Conservation (phyloP, 2,329 filamentous ascomycete species). For the Harringtonia lauricola region DNA sequence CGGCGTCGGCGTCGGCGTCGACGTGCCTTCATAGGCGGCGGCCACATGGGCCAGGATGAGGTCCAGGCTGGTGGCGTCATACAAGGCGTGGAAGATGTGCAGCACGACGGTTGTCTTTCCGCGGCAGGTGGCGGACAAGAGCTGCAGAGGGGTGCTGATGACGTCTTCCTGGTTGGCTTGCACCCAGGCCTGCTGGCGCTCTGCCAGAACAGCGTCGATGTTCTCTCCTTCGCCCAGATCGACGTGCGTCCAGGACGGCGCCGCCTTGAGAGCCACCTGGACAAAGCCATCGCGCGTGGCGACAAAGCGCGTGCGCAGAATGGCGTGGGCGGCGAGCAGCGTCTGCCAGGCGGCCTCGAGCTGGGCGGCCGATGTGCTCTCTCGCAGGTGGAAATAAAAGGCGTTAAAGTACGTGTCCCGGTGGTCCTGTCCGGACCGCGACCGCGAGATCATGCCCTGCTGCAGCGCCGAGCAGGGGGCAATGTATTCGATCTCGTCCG, state of each 20-base stretch:
- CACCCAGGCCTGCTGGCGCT: slow-evolving; percentile 40
- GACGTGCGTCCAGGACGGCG: slow-evolving; percentile 32
- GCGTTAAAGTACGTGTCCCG: slow-evolving; percentile 61
- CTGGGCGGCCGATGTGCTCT: slow-evolving; percentile 27
- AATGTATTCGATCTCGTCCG: slow-evolving; percentile 55
- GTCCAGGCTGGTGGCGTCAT: slow-evolving; percentile 71
- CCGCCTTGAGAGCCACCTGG: slow-evolving; percentile 51
- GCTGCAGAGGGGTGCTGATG: slow-evolving; percentile 35
- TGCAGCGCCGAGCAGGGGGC: slow-evolving; percentile 79
- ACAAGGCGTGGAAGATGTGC: slow-evolving; percentile 75
- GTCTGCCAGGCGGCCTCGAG: slow-evolving; percentile 48
- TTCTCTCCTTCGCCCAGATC: slow-evolving; percentile 15
- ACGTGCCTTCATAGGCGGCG: slow-evolving; percentile 36
- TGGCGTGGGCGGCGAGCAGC: slow-evolving; percentile 41
- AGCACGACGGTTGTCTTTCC: slow-evolving; percentile 37
- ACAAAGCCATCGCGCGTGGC: slow-evolving; percentile 64
- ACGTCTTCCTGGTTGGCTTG: slow-evolving; percentile 36
- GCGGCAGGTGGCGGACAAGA: slow-evolving; percentile 25
- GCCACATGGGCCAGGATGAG: slow-evolving; percentile 52
- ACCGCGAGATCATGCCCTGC: slow-evolving; percentile 71
- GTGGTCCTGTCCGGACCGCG: slow-evolving; percentile 37
- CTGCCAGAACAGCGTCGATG: slow-evolving; percentile 21
- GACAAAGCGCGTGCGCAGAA: slow-evolving; percentile 64
- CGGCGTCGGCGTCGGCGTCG: slow-evolving; percentile 21
- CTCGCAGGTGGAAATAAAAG: slow-evolving; percentile 50